Conservation (phyloP, 768 basidiomycete species). For the Pleurotus ostreatus region DNA sequence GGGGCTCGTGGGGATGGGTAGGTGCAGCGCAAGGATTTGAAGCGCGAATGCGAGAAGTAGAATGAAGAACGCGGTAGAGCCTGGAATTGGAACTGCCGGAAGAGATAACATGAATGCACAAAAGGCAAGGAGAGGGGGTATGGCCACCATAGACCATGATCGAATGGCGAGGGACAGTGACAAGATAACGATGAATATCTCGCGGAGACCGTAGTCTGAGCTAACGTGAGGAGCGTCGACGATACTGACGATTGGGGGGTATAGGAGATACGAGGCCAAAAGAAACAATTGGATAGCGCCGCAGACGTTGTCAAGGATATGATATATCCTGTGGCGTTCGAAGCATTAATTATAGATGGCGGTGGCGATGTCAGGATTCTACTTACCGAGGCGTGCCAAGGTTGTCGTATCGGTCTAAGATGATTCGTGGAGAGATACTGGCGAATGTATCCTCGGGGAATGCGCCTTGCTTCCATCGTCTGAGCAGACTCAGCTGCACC, state of each 20-base stretch:
- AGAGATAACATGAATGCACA: constrained; percentile 36
- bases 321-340: constrained; percentile 30
- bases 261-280: constrained; percentile 35
- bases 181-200: constrained; percentile 33
- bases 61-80: constrained; percentile 33
- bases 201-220: constrained; percentile 26
- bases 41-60: constrained; percentile 37
- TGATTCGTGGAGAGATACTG: constrained; percentile 7
- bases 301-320: constrained; percentile 37
- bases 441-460: neutral
- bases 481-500: constrained; percentile 30
- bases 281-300: constrained; percentile 36
- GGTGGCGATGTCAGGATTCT: neutral
- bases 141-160: constrained; percentile 24
- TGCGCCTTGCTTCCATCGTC: constrained; percentile 35
- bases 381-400: constrained; percentile 44
- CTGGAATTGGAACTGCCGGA: constrained; percentile 39
- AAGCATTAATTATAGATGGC: neutral
- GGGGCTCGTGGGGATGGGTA: constrained; percentile 40
- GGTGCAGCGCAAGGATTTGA: constrained; percentile 42
- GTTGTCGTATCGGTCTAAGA: constrained; percentile 28
- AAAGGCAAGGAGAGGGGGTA: constrained; percentile 34
- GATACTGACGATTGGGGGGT: constrained; percentile 32
- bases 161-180: constrained; percentile 31
- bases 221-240: constrained; percentile 10